Evolutionary conservation across 148 eudicot species (phyloP).

Genomic region (Linanthus parryae): DNA sequence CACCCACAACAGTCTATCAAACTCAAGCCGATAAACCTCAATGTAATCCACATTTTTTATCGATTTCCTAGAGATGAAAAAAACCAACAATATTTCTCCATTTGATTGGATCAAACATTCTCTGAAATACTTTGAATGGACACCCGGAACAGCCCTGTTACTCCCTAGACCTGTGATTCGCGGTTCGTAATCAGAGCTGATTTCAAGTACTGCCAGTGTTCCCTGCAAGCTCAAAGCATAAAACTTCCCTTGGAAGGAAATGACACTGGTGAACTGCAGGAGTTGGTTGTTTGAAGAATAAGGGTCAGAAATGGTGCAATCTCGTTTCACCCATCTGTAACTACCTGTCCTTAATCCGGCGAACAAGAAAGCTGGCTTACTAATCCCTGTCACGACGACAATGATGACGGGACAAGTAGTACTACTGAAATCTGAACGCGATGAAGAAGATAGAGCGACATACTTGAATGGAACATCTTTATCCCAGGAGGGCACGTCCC

Average conservation of each 20-base stretch:
- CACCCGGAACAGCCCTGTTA: conserved; percentile 22
- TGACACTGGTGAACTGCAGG: conserved; percentile 11
- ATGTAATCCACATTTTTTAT: conserved; percentile 18
- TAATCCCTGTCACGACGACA: too few species aligned
- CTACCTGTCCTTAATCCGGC: too few species aligned
- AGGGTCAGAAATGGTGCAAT: background rate
- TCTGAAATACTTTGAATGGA: conserved; percentile 17
- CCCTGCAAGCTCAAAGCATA: conserved; percentile 31
- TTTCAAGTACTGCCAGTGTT: conserved; percentile 23
- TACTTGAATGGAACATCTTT: too few species aligned
- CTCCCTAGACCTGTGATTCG: conserved; percentile 7
- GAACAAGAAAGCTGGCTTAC: too few species aligned
- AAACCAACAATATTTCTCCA: conserved; percentile 25
- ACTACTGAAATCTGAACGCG: too few species aligned
- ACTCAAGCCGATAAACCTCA: conserved; percentile 18
- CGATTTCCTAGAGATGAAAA: conserved; percentile 14
- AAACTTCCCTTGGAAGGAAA: conserved; percentile 16
- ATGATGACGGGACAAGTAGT: too few species aligned
- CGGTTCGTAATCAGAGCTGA: conserved; percentile 4
- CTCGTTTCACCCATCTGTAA: background rate
- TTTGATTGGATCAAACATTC: conserved; percentile 21
- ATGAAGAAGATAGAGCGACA: too few species aligned
- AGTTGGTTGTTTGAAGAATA: background rate
- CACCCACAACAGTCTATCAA: conserved; percentile 18
- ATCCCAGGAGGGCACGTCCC: too few species aligned